phyloP scores from a whole-genome alignment of 2,329 filamentous ascomycete genomes.

The Pyricularia pennisetigena region DNA sequence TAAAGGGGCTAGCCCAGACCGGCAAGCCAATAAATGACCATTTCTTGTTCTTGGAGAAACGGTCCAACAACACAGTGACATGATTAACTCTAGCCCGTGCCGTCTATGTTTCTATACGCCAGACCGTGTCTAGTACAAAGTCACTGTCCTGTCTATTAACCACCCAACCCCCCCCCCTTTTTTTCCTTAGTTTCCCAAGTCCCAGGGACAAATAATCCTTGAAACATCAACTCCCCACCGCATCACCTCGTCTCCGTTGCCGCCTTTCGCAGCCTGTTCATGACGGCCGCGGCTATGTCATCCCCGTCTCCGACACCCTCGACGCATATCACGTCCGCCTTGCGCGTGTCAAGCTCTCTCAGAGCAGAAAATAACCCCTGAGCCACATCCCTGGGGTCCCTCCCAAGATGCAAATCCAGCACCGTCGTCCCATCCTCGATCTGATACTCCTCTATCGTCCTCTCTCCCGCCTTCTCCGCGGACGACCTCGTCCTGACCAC shows the following conservation, averaged over 20 bases:
- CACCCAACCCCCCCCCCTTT: not conserved
- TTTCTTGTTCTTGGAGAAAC: not conserved
- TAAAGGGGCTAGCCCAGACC: conserved; percentile 7
- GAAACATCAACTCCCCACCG: not conserved
- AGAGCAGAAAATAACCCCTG: conserved; percentile 81
- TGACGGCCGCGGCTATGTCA: conserved; percentile 77
- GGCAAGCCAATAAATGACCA: not conserved
- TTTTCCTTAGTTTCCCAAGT: not conserved
- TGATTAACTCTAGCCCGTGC: not conserved
- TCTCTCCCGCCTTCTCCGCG: conserved; percentile 19
- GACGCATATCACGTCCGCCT: conserved; percentile 77
- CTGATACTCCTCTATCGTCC: conserved; percentile 21
- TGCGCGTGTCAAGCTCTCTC: conserved; percentile 69
- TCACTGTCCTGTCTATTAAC: not conserved
- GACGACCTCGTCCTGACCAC: conserved; percentile 47
- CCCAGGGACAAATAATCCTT: not conserved
- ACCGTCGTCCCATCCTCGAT: conserved; percentile 27
- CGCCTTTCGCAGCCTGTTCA: conserved; percentile 75
- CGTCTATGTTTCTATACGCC: not conserved
- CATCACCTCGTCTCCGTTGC: conserved; percentile 45
- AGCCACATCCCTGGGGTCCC: conserved; percentile 63
- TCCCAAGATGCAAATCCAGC: conserved; percentile 66
- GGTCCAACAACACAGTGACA: not conserved
- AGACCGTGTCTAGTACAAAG: not conserved
- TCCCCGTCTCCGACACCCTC: conserved; percentile 76